These are phyloP conservation scores for Phytopythium ostracodes DNA, from an alignment of 352 stramenopile genomes.

Conservation along the genomic window DNA sequence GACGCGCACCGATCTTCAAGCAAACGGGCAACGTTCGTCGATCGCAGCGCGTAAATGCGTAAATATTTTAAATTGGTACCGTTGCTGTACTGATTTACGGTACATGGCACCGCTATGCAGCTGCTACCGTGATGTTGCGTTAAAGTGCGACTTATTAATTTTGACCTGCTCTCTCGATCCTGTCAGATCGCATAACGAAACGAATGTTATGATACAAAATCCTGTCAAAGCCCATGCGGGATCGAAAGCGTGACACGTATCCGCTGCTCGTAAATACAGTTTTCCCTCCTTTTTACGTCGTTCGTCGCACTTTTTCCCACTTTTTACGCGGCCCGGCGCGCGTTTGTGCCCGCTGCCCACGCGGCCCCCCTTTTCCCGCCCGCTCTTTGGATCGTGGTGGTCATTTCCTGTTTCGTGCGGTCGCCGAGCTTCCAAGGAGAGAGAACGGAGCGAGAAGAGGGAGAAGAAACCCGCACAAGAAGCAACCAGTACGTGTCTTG, in stretches of 20 bases:
- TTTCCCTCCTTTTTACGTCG: constrained; percentile 7
- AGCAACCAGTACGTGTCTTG: constrained; percentile 18
- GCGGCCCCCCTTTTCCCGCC: constrained; percentile 4
- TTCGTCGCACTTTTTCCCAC: neutral
- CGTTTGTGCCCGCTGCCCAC: neutral
- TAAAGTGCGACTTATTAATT: neutral
- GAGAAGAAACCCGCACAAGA: neutral
- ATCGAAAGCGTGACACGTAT: constrained; percentile 13
- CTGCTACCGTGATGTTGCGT: neutral
- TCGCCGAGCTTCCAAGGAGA: constrained; percentile 24
- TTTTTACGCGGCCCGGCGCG: constrained; percentile 12
- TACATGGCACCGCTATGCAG: neutral
- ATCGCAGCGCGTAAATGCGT: neutral
- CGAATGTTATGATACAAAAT: neutral
- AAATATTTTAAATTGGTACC: neutral
- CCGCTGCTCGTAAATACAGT: constrained; percentile 12
- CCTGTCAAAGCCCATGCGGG: neutral
- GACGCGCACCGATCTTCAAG: neutral
- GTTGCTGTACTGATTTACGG: neutral
- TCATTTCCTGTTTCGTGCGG: constrained; percentile 24
- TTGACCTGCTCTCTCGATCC: neutral
- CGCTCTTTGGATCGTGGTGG: constrained; percentile 7
- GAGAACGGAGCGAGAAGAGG: constrained; percentile 12
- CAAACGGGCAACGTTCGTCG: neutral
- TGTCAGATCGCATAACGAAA: neutral